Evolutionary conservation across 2,329 filamentous ascomycete species (phyloP).

Genomic region (Fusarium zealandicum): DNA sequence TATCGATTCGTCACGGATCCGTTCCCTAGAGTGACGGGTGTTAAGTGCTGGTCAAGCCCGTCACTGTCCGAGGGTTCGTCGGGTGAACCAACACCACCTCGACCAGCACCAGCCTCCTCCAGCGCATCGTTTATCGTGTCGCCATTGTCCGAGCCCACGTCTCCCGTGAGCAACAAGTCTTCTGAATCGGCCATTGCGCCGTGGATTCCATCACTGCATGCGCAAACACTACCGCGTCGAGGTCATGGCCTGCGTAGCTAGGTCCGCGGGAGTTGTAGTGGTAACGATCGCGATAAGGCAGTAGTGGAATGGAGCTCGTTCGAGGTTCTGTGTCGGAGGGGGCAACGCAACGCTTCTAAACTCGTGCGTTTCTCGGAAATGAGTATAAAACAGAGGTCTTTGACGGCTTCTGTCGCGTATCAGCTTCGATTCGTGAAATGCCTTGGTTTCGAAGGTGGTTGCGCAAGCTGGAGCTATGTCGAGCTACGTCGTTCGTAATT

Average conservation of each 20-base stretch:
- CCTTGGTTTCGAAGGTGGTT: slow-evolving; percentile 15
- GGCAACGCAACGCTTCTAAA: slow-evolving; percentile 19
- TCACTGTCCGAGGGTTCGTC: slow-evolving; percentile 23
- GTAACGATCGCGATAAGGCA: slow-evolving; percentile 32
- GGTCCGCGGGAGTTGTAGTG: slow-evolving; percentile 22
- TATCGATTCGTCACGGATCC: slow-evolving; percentile 51
- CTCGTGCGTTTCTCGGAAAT: slow-evolving; percentile 3
- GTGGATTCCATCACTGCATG: slow-evolving; percentile 50
- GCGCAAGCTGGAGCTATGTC: slow-evolving; percentile 36
- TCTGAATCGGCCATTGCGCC: slow-evolving; percentile 58
- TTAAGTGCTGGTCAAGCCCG: slow-evolving; percentile 24
- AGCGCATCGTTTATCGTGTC: slow-evolving; percentile 46
- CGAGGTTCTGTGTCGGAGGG: slow-evolving; percentile 23
- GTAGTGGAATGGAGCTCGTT: slow-evolving; percentile 36
- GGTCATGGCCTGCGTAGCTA: slow-evolving; percentile 39
- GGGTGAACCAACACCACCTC: slow-evolving; percentile 26
- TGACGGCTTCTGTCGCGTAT: background rate
- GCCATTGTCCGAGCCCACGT: slow-evolving; percentile 52
- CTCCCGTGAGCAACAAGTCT: slow-evolving; percentile 53
- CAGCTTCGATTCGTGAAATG: slow-evolving; percentile 1
- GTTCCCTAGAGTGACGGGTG: slow-evolving; percentile 34
- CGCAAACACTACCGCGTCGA: slow-evolving; percentile 38
- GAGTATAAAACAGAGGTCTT: background rate
- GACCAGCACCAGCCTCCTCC: slow-evolving; percentile 28
- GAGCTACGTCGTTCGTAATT: slow-evolving; percentile 39